Conservation (phyloP, 1,284 basidiomycete species). For the Ustanciosporium gigantosporum region DNA sequence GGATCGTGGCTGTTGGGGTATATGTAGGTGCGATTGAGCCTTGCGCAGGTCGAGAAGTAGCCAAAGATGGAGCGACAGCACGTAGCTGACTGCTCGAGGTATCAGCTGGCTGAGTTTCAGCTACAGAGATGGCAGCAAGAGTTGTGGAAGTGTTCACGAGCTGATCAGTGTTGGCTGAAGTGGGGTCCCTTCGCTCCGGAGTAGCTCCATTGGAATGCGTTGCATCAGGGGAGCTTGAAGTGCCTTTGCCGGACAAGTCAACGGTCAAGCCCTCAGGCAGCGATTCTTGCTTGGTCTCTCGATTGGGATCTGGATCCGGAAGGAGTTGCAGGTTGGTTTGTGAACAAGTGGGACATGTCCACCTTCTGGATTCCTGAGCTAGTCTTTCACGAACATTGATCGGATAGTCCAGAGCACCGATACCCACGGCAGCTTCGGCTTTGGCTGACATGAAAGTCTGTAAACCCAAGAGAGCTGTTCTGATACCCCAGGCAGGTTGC, state of each 20-base stretch:
- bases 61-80: background rate
- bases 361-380: constrained; percentile 30
- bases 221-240: constrained; percentile 6
- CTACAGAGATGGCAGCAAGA: background rate
- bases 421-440: constrained; percentile 76
- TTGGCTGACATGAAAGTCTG: constrained; percentile 59
- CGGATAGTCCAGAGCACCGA: constrained; percentile 87
- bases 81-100: no score
- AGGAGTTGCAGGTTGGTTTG: constrained; percentile 27
- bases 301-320: constrained; percentile 13
- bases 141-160: background rate
- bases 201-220: background rate
- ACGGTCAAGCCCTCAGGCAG: constrained; percentile 24
- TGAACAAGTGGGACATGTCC: constrained; percentile 38
- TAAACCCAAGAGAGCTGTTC: constrained; percentile 71
- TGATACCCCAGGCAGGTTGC: constrained; percentile 97
- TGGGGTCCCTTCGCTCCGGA: background rate
- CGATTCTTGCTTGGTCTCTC: background rate
- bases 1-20: background rate
- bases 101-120: background rate
- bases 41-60: constrained; percentile 1
- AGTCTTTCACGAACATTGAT: constrained; percentile 80
- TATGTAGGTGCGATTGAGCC: background rate
- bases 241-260: no score
- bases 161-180: background rate